phyloP scores from a whole-genome alignment of 495 filamentous ascomycete species.

The Parmelia sp. region DNA sequence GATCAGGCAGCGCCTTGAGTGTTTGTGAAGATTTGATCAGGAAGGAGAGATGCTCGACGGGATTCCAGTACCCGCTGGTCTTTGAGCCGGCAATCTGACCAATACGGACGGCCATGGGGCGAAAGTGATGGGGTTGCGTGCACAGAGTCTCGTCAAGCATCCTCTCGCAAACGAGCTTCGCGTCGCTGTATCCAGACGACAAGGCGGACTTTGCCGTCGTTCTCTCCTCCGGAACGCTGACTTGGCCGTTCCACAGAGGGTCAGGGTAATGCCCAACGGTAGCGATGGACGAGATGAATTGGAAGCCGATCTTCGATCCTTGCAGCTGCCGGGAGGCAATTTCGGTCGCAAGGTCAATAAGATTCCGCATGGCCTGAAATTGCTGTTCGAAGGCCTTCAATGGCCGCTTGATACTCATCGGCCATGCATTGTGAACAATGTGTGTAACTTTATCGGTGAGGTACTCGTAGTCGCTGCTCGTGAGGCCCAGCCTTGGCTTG shows the following conservation, averaged over 20 bases:
- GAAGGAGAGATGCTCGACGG: slow-evolving; percentile 43
- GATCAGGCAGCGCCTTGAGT: slow-evolving; percentile 35
- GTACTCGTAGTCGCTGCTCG: slow-evolving; percentile 31
- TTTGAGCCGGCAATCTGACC: slow-evolving; percentile 48
- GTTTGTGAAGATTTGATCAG: slow-evolving; percentile 41
- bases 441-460: slow-evolving; percentile 44
- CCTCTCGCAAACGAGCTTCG: slow-evolving; percentile 43
- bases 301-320: slow-evolving; percentile 37
- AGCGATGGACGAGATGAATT: slow-evolving; percentile 52
- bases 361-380: slow-evolving; percentile 42
- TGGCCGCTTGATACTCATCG: slow-evolving; percentile 44
- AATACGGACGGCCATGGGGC: slow-evolving; percentile 39
- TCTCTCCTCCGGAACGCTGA: slow-evolving; percentile 34
- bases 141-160: slow-evolving; percentile 42
- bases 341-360: slow-evolving; percentile 41
- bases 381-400: slow-evolving; percentile 44
- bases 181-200: slow-evolving; percentile 43
- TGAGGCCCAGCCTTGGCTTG: slow-evolving; percentile 42
- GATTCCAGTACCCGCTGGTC: slow-evolving; percentile 49
- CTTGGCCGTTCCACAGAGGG: slow-evolving; percentile 27
- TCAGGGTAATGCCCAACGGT: slow-evolving; percentile 44
- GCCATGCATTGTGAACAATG: slow-evolving; percentile 55
- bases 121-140: slow-evolving; percentile 33
- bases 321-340: slow-evolving; percentile 24
- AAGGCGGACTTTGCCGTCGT: slow-evolving; percentile 34